Percentiles rank a stretch among this genome's conserved stretches.
phyloP scores from a whole-genome alignment of 768 basidiomycete species.

The Suillus subalutaceus region DNA sequence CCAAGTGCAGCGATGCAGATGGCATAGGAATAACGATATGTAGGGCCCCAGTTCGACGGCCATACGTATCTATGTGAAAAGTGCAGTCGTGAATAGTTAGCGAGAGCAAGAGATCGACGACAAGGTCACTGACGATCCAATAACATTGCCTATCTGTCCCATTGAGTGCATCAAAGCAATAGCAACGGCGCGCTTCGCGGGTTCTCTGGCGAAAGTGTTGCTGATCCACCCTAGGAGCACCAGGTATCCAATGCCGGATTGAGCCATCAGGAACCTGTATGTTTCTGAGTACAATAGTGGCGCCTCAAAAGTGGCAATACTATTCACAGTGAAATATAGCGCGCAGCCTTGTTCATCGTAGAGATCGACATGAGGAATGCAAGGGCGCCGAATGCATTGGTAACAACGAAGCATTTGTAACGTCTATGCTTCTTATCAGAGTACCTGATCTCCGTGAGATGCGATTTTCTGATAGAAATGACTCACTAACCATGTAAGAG shows the following conservation, averaged over 20 bases:
- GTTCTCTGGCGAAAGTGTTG: slow-evolving; percentile 1
- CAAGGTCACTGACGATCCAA: background rate
- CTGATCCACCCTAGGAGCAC: background rate
- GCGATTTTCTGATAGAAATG: background rate
- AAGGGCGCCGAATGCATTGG: background rate
- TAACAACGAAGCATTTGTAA: background rate
- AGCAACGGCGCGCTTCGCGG: slow-evolving; percentile 1
- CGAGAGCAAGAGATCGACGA: background rate
- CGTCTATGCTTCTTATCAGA: background rate
- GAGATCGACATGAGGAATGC: background rate
- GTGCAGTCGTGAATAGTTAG: background rate
- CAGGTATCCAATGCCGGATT: background rate
- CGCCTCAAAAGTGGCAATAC: background rate
- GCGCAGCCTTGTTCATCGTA: background rate
- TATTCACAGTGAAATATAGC: background rate
- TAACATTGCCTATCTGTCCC: background rate
- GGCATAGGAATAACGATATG: slow-evolving; percentile 2
- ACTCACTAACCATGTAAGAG: background rate
- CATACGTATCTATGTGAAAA: background rate
- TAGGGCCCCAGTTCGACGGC: background rate
- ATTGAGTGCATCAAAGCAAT: background rate
- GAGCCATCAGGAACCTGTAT: background rate
- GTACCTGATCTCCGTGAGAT: background rate
- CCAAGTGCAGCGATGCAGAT: background rate
- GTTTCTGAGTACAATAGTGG: background rate